A percentile compares a stretch with the other conserved stretches of the same genome.
Evolutionary conservation across 305 asterid genomes (phyloP).

Genomic region (Fraxinus nigra): DNA sequence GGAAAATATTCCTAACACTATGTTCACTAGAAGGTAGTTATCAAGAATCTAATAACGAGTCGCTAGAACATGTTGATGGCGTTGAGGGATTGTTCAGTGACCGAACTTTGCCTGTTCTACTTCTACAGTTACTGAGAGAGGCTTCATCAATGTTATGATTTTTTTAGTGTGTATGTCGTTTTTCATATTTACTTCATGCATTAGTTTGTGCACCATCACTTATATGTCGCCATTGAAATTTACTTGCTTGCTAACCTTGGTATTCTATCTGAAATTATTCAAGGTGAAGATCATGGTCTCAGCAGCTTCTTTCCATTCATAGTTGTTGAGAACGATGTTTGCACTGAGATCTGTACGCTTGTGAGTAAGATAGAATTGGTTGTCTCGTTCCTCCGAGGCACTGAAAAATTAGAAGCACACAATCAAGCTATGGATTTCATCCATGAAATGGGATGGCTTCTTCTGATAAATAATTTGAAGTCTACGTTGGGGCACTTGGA

Average conservation of each 20-base stretch:
- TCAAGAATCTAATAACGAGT: slow-evolving; percentile 42
- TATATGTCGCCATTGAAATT: neutral
- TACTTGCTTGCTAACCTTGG: slow-evolving; percentile 15
- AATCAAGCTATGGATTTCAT: slow-evolving; percentile 59
- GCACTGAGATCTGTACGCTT: slow-evolving; percentile 64
- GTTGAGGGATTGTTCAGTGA: slow-evolving; percentile 41
- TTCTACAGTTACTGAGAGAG: slow-evolving; percentile 63
- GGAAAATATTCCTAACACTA: neutral
- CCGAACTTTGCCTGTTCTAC: slow-evolving; percentile 47
- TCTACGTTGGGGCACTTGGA: slow-evolving; percentile 37
- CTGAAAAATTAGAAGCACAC: slow-evolving; percentile 30
- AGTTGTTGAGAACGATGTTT: slow-evolving; percentile 63
- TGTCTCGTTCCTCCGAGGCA: slow-evolving; percentile 28
- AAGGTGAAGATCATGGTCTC: slow-evolving; percentile 70
- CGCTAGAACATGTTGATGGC: slow-evolving; percentile 36
- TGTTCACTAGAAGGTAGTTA: slow-evolving; percentile 68
- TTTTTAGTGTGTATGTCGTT: slow-evolving; percentile 3
- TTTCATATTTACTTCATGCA: neutral
- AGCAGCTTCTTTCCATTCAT: slow-evolving; percentile 73
- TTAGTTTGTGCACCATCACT: neutral
- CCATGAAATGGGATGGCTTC: slow-evolving; percentile 79
- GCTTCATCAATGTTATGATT: slow-evolving; percentile 44
- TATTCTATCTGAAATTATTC: slow-evolving; percentile 18
- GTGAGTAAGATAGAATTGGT: slow-evolving; percentile 57
- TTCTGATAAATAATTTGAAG: slow-evolving; percentile 45